These are phyloP conservation scores for Arthrobotrys conoides DNA, from an alignment of 2,329 filamentous ascomycete species.

Conservation along the genomic window DNA sequence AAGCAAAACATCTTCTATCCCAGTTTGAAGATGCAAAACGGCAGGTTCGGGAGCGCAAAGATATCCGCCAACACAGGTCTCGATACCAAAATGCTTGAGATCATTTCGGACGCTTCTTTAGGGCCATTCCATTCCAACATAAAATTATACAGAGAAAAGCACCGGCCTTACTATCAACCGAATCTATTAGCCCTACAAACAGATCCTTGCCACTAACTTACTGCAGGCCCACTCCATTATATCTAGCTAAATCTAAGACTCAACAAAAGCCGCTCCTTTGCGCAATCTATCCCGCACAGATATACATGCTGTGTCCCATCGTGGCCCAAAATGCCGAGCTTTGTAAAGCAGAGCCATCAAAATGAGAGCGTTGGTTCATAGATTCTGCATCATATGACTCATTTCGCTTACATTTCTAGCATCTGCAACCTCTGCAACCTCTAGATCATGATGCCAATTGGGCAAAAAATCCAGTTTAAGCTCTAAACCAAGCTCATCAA, in stretches of 20 bases:
- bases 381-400: conserved; percentile 20
- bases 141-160: background rate
- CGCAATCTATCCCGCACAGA: too few species aligned
- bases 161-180: background rate
- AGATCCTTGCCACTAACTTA: background rate
- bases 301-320: too few species aligned
- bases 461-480: conserved; percentile 38
- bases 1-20: conserved; percentile 77
- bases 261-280: background rate
- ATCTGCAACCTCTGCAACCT: background rate
- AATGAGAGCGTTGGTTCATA: background rate
- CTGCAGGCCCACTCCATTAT: background rate
- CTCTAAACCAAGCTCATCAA: conserved; percentile 48
- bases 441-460: background rate
- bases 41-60: conserved; percentile 77
- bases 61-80: conserved; percentile 72
- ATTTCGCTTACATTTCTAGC: conserved; percentile 9
- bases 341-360: background rate
- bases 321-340: background rate
- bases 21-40: conserved; percentile 82
- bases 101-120: background rate
- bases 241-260: background rate
- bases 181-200: background rate
- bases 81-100: background rate
- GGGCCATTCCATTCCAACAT: too few species aligned